These are phyloP conservation scores for Leishmania aethiopica DNA, from an alignment of 208 protist genomes.

Conservation along the genomic window DNA sequence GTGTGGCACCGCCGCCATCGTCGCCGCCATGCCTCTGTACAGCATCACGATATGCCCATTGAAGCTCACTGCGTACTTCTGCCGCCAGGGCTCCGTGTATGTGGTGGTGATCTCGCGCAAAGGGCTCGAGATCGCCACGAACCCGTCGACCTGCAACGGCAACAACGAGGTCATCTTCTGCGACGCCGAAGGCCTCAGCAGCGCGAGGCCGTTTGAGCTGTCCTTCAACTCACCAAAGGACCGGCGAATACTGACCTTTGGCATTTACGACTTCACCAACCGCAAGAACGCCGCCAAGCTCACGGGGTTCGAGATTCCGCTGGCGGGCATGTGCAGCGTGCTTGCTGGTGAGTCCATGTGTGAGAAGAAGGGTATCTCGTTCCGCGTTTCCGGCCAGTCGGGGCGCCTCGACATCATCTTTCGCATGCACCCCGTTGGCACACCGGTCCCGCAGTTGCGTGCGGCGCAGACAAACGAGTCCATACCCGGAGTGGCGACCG, in stretches of 20 bases:
- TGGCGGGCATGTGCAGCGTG: constrained; percentile 90
- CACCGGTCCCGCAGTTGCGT: constrained; percentile 55
- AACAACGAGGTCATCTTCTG: constrained; percentile 78
- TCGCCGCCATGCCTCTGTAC: constrained; percentile 65
- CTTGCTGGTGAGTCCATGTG: constrained; percentile 84
- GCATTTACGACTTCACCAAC: constrained; percentile 86
- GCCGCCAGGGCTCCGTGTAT: constrained; percentile 59
- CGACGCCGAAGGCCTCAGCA: constrained; percentile 52
- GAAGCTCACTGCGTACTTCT: constrained; percentile 78
- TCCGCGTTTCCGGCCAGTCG: constrained; percentile 72
- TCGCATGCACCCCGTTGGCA: constrained; percentile 82
- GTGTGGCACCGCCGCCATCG: neutral
- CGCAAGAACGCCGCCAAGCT: constrained; percentile 76
- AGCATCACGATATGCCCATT: constrained; percentile 77
- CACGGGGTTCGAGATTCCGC: constrained; percentile 84
- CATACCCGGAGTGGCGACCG: constrained; percentile 7
- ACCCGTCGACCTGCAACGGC: constrained; percentile 58
- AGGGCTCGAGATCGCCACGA: constrained; percentile 66
- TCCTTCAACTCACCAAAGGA: constrained; percentile 87
- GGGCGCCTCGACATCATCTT: constrained; percentile 84
- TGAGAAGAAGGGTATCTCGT: constrained; percentile 87
- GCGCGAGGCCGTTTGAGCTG: constrained; percentile 56
- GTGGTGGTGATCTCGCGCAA: constrained; percentile 80
- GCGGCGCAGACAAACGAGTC: constrained; percentile 10
- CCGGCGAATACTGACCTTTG: constrained; percentile 66